Percentiles rank a stretch among this genome's conserved stretches.
These are phyloP conservation scores for Forsythia suspensa DNA, from an alignment of 257 asterid species.

Conservation along the genomic window DNA sequence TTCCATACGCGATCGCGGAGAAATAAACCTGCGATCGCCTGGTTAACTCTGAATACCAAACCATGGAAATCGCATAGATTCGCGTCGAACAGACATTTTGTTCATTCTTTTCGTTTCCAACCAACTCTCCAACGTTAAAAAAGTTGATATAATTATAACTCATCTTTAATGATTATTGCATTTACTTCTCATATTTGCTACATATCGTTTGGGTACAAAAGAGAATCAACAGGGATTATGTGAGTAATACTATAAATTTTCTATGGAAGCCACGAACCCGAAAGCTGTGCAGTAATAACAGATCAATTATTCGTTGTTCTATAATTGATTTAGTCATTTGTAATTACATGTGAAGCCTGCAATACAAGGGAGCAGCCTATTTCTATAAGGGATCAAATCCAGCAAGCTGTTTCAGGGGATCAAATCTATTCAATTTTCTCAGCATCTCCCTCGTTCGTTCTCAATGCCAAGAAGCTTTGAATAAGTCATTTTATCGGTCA, in stretches of 20 bases:
- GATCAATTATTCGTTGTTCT: conserved; percentile 32
- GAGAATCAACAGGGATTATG: not conserved
- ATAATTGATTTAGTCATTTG: too few relatives aligned
- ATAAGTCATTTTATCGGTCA: conserved; percentile 44
- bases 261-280: not conserved
- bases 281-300: not conserved
- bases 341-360: too few relatives aligned
- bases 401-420: conserved; percentile 38
- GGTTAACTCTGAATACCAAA: too few relatives aligned
- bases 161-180: not conserved
- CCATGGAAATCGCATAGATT: too few relatives aligned
- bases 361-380: conserved; percentile 42
- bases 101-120: too few relatives aligned
- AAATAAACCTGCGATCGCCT: too few relatives aligned
- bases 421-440: conserved; percentile 32
- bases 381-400: conserved; percentile 27
- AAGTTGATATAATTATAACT: not conserved
- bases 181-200: not conserved
- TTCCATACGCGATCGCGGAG: too few relatives aligned
- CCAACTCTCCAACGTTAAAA: too few relatives aligned
- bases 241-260: too few relatives aligned
- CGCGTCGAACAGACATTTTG: too few relatives aligned
- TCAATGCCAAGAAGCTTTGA: conserved; percentile 45
- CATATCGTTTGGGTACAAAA: too few relatives aligned
- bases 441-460: conserved; percentile 43